These are phyloP conservation scores for Torulaspora maleeae DNA, from an alignment of 805 yeast genomes.

Conservation along the genomic window DNA sequence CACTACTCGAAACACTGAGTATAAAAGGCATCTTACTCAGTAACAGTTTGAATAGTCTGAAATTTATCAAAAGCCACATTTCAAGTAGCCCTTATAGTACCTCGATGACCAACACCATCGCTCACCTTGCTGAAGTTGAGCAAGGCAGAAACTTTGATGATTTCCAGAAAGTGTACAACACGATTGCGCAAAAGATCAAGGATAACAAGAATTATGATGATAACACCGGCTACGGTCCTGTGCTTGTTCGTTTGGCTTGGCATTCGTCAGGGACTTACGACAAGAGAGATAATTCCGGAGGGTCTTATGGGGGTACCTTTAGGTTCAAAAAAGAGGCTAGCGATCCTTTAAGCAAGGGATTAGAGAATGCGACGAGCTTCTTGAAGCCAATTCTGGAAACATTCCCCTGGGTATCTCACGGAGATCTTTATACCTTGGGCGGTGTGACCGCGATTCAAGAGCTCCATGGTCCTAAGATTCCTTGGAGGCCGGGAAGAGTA, in stretches of 20 bases:
- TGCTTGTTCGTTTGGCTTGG: slow-evolving; percentile 78
- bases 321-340: slow-evolving; percentile 45
- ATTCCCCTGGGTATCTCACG: slow-evolving; percentile 68
- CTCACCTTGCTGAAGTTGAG: slow-evolving; percentile 32
- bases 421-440: slow-evolving; percentile 75
- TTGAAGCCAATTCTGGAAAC: slow-evolving; percentile 49
- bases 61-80: too few relatives aligned
- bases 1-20: too few relatives aligned
- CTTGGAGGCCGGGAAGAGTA: slow-evolving; percentile 80
- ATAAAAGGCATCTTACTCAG: too few relatives aligned
- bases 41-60: too few relatives aligned
- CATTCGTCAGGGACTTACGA: slow-evolving; percentile 83
- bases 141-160: slow-evolving; percentile 40
- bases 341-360: slow-evolving; percentile 61
- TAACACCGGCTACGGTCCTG: slow-evolving; percentile 69
- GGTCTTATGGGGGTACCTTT: slow-evolving; percentile 71
- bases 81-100: too few relatives aligned
- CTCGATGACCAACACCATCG: too few relatives aligned
- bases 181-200: slow-evolving; percentile 57
- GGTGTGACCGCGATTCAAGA: slow-evolving; percentile 78
- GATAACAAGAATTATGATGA: slow-evolving; percentile 59
- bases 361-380: slow-evolving; percentile 52
- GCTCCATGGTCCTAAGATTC: slow-evolving; percentile 70
- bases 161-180: slow-evolving; percentile 65
- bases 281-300: slow-evolving; percentile 50